Percentiles rank a stretch among this genome's conserved stretches.
These are phyloP conservation scores for Diaporthe caulivora DNA, from an alignment of 2,329 filamentous ascomycete species.

Conservation along the genomic window DNA sequence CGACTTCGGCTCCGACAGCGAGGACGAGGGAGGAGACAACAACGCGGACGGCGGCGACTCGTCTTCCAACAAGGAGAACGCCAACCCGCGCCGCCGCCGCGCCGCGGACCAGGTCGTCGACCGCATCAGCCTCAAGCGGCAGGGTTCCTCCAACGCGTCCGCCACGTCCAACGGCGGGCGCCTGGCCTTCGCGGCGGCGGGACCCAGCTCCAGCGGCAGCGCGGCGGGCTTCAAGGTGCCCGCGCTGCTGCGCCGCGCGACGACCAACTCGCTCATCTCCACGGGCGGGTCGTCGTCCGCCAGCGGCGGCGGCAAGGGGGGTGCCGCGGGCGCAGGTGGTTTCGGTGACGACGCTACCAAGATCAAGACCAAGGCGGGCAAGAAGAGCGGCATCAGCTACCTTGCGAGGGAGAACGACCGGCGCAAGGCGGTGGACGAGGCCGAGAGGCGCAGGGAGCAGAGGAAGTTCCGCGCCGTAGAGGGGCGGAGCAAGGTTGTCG, in stretches of 20 bases:
- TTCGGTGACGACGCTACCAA: conserved; percentile 61
- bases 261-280: conserved; percentile 69
- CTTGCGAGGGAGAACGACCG: conserved; percentile 72
- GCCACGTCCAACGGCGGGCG: conserved; percentile 51
- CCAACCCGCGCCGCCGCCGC: conserved; percentile 51
- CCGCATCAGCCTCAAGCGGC: conserved; percentile 78
- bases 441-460: conserved; percentile 69
- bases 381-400: conserved; percentile 71
- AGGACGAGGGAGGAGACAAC: conserved; percentile 66
- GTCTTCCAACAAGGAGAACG: conserved; percentile 65
- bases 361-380: conserved; percentile 71
- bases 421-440: conserved; percentile 66
- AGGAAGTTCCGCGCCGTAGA: conserved; percentile 70
- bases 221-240: conserved; percentile 73
- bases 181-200: conserved; percentile 68
- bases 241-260: conserved; percentile 78
- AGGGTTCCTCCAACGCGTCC: conserved; percentile 49
- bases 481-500: conserved; percentile 67
- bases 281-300: neutral
- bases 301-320: conserved; percentile 1
- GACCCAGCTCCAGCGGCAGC: conserved; percentile 48
- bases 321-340: conserved; percentile 36
- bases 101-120: conserved; percentile 70
- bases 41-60: conserved; percentile 49
- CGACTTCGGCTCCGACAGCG: conserved; percentile 64